Conservation (phyloP, 106 monocot species). For the Allium fistulosum region DNA sequence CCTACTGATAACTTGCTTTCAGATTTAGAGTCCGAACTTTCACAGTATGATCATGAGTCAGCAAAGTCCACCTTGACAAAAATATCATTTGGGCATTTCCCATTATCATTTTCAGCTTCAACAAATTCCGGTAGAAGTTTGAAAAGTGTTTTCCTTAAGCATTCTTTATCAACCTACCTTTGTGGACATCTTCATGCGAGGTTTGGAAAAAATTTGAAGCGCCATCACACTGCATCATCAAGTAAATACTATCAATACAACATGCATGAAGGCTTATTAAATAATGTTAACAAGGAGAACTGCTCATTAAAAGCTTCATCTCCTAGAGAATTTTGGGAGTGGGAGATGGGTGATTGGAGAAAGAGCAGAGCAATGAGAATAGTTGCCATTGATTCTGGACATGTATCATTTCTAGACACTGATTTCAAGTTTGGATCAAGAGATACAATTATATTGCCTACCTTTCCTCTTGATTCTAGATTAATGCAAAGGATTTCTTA, state of each 20-base stretch:
- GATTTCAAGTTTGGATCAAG: slow-evolving; percentile 49
- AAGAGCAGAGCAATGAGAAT: slow-evolving; percentile 66
- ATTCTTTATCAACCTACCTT: slow-evolving; percentile 84
- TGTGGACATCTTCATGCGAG: slow-evolving; percentile 90
- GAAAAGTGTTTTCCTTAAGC: slow-evolving; percentile 73
- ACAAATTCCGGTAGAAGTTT: slow-evolving; percentile 60
- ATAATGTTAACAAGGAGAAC: slow-evolving; percentile 8
- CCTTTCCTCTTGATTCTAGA: slow-evolving; percentile 85
- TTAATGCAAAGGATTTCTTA: slow-evolving; percentile 79
- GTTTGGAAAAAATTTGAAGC: slow-evolving; percentile 92
- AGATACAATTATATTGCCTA: slow-evolving; percentile 68
- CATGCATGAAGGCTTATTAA: slow-evolving; percentile 35
- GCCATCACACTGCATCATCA: slow-evolving; percentile 38
- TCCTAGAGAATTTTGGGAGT: slow-evolving; percentile 89
- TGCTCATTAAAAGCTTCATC: slow-evolving; percentile 33
- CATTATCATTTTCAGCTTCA: slow-evolving; percentile 74
- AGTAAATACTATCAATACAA: slow-evolving; percentile 56
- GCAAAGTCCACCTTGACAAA: slow-evolving; percentile 43
- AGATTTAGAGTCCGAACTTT: slow-evolving; percentile 57
- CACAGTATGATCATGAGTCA: slow-evolving; percentile 54
- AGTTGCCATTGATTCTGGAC: slow-evolving; percentile 81
- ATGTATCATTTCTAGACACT: slow-evolving; percentile 73
- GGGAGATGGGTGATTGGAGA: slow-evolving; percentile 99
- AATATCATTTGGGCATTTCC: slow-evolving; percentile 88
- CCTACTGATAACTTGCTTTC: slow-evolving; percentile 69